Percentiles rank a stretch among this genome's conserved stretches.
These are phyloP conservation scores for Metschnikowia cerradonensis DNA, from an alignment of 805 yeast species.

Conservation along the genomic window DNA sequence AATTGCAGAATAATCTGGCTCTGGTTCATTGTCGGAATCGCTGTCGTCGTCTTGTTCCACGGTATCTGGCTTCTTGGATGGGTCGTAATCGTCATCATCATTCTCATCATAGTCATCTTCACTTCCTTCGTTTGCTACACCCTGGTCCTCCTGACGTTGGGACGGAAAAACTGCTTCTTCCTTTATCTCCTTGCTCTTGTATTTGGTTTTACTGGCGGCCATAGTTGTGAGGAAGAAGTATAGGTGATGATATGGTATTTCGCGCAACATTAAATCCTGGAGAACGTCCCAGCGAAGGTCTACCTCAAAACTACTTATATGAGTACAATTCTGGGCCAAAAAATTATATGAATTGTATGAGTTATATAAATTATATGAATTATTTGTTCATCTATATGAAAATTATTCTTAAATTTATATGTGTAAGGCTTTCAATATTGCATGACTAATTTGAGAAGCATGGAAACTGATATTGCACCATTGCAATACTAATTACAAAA, in stretches of 20 bases:
- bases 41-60: constrained; percentile 8
- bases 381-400: too few species aligned
- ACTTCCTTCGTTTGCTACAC: not conserved
- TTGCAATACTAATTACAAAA: too few species aligned
- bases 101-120: constrained; percentile 48
- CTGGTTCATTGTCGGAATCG: constrained; percentile 19
- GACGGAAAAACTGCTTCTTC: not conserved
- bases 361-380: too few species aligned
- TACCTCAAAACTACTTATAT: too few species aligned
- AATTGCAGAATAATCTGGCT: constrained; percentile 44
- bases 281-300: too few species aligned
- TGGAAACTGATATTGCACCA: too few species aligned
- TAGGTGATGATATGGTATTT: not conserved
- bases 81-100: constrained; percentile 56
- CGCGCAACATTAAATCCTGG: not conserved
- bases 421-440: too few species aligned
- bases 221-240: not conserved
- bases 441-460: too few species aligned
- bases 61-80: constrained; percentile 26
- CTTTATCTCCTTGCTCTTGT: not conserved
- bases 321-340: too few species aligned
- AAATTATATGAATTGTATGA: too few species aligned
- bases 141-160: not conserved
- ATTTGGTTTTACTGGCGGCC: not conserved
- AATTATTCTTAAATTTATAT: too few species aligned